Conservation (phyloP, 2,329 filamentous ascomycete genomes). For the Fusarium redolens region DNA sequence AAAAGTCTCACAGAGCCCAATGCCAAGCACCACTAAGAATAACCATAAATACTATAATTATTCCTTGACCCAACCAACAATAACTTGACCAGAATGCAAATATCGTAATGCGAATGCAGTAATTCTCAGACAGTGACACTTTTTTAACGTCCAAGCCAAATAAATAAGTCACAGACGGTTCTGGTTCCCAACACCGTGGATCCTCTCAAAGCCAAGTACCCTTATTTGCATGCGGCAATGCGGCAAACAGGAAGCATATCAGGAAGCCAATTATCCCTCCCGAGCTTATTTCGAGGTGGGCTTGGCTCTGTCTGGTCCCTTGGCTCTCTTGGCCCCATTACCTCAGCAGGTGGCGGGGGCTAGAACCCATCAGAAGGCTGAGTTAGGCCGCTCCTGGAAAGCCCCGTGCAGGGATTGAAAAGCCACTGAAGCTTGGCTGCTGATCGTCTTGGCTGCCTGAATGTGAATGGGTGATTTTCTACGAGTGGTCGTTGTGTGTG, state of each 20-base stretch:
- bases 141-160: not conserved
- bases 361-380: slow-evolving; percentile 28
- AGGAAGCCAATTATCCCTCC: slow-evolving; percentile 21
- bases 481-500: not conserved
- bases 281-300: slow-evolving; percentile 31
- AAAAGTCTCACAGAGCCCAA: not conserved
- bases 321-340: slow-evolving; percentile 14
- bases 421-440: slow-evolving; percentile 37
- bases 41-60: slow-evolving; percentile 8
- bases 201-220: slow-evolving; percentile 6
- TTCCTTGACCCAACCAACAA: not conserved
- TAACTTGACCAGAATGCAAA: slow-evolving; percentile 9
- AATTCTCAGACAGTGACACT: not conserved
- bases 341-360: slow-evolving; percentile 26
- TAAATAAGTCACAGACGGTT: not conserved
- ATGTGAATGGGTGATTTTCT: slow-evolving; percentile 16
- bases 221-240: slow-evolving; percentile 34
- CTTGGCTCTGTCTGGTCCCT: slow-evolving; percentile 5
- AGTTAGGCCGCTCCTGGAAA: slow-evolving; percentile 30
- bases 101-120: slow-evolving; percentile 9
- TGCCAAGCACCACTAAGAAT: slow-evolving; percentile 17
- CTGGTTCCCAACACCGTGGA: slow-evolving; percentile 2
- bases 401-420: slow-evolving; percentile 22
- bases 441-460: slow-evolving; percentile 29
- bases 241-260: slow-evolving; percentile 37